Base-by-base conservation (phyloP, 306 rosid species). In the Potentilla sterilis region DNA sequence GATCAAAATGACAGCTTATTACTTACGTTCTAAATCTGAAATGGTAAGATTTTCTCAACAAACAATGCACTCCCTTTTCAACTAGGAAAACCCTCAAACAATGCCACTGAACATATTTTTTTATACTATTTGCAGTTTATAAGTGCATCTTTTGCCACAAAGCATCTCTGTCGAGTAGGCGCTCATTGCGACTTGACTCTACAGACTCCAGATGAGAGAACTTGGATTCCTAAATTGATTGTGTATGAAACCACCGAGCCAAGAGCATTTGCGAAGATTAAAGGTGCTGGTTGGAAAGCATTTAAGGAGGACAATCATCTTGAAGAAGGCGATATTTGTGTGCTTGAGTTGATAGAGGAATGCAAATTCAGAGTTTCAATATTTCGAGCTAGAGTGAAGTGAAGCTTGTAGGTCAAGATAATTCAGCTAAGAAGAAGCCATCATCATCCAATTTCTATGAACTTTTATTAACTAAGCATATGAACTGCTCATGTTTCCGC, bases 221-320 rank as follows among this genome's bases (percentile, higher is more conserved):
- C 37, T 44, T 79, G 86, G 86, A 6, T 71, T 21, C 61, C 49
- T 40, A 7, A 35, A 3, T 83, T 40, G 37, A 66, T 9, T 75
- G 47, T 64, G 34, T 21, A 57, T 57, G 24, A 21, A 57, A 12
- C 22, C 16, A 82, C 82, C 18, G 12, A 12, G 1, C 7, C 24
- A 35, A 7, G 6, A 49, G 54, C 15, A 16, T 49, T 1, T 66
- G 70, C 37, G 4, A n/a, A 24, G 11, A 1, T 42, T 0, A 1
- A 48, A 1, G 1, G 9, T 32, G 18, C 15, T 40, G 37, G 35
- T 19, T 88, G 91, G 89, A 81, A 32, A 47, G 13, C 7, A 28
- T 85, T 87, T 72, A 65, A 10, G 35, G 12, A 14, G 47, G 78
- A 65, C 15, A 81, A 77, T 81, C 18, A 21, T 2, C 43, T 71